A percentile compares a stretch with the other conserved stretches of the same genome.
Evolutionary conservation across 2,329 filamentous ascomycete species (phyloP).

Genomic region (Albifimbria verrucaria): DNA sequence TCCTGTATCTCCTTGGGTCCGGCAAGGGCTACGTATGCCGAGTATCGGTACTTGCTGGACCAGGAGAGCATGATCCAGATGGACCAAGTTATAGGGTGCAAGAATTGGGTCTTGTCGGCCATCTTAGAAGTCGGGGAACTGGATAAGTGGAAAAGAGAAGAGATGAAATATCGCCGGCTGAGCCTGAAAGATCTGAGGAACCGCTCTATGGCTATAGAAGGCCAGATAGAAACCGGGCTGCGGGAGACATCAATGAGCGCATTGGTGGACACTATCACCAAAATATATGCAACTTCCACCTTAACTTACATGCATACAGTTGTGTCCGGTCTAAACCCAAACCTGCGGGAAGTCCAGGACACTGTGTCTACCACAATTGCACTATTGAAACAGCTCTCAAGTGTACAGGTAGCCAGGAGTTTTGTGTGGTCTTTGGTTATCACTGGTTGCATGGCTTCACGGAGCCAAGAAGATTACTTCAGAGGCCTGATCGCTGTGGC

Average conservation of each 20-base stretch:
- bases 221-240: background rate
- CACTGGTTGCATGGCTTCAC: constrained; percentile 1
- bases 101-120: constrained; percentile 4
- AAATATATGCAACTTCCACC: constrained; percentile 1
- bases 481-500: background rate
- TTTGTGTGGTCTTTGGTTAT: constrained; percentile 1
- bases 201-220: constrained; percentile 1
- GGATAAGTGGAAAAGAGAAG: constrained; percentile 2
- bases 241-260: background rate
- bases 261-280: background rate
- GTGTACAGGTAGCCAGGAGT: background rate
- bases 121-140: constrained; percentile 1
- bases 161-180: background rate
- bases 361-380: background rate
- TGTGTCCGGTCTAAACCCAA: constrained; percentile 1
- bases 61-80: constrained; percentile 3
- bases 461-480: background rate
- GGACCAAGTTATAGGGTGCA: constrained; percentile 3
- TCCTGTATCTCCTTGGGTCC: constrained; percentile 2
- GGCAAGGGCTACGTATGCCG: background rate
- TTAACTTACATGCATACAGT: constrained; percentile 2
- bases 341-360: constrained; percentile 1
- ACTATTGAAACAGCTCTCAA: constrained; percentile 1
- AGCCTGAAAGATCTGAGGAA: background rate
- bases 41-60: constrained; percentile 1